These are phyloP conservation scores for Peltaster fructicola DNA, from an alignment of 2,329 filamentous ascomycete genomes.

Conservation along the genomic window DNA sequence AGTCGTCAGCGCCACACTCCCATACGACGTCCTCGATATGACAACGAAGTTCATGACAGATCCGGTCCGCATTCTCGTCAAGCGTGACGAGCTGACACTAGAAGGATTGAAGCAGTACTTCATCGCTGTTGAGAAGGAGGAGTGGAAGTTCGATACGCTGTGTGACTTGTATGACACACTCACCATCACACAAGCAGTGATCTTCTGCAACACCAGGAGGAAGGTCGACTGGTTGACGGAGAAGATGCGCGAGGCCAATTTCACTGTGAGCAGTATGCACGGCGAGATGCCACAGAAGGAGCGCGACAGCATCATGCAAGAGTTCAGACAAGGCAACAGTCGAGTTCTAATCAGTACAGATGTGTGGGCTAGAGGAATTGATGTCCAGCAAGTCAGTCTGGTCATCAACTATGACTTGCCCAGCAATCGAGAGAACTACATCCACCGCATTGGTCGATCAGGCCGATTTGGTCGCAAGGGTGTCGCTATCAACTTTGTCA, in stretches of 20 bases:
- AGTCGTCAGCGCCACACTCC: slow-evolving; percentile 94
- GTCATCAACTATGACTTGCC: slow-evolving; percentile 99
- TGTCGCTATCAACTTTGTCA: slow-evolving; percentile 99
- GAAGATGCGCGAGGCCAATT: slow-evolving; percentile 91
- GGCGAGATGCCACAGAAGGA: slow-evolving; percentile 97
- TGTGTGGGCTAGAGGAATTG: slow-evolving; percentile 95
- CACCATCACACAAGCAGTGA: slow-evolving; percentile 98
- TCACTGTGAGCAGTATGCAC: slow-evolving; percentile 99
- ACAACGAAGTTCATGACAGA: slow-evolving; percentile 99
- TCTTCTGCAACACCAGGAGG: slow-evolving; percentile 99
- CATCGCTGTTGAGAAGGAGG: slow-evolving; percentile 99
- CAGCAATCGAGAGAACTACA: slow-evolving; percentile 99
- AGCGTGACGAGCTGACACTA: slow-evolving; percentile 98
- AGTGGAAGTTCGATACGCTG: slow-evolving; percentile 99
- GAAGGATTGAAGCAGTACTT: slow-evolving; percentile 99
- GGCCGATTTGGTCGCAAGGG: slow-evolving; percentile 99
- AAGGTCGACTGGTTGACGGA: slow-evolving; percentile 99
- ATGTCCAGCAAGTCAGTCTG: slow-evolving; percentile 97
- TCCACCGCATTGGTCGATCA: slow-evolving; percentile 98
- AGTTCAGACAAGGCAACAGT: slow-evolving; percentile 97
- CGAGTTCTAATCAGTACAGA: slow-evolving; percentile 98
- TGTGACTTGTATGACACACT: slow-evolving; percentile 98
- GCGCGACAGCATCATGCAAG: slow-evolving; percentile 99
- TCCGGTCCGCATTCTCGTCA: slow-evolving; percentile 95
- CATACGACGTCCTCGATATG: slow-evolving; percentile 96